Conservation (phyloP, 441 rosid genomes). For the Sinapis alba region DNA sequence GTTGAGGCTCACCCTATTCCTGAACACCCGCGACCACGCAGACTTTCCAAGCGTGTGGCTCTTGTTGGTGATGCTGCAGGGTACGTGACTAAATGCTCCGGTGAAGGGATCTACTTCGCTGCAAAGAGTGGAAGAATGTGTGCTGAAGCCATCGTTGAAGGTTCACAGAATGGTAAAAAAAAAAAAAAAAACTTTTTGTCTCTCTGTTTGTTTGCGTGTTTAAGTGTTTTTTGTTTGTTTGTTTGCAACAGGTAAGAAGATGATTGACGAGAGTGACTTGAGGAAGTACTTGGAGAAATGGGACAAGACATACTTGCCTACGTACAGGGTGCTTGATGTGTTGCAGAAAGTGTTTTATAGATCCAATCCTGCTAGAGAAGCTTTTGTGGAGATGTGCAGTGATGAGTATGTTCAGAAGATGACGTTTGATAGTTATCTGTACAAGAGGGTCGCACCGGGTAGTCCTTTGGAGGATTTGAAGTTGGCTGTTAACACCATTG, state of each 20-base stretch:
- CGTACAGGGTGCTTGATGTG: constrained; percentile 87
- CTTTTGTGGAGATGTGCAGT: constrained; percentile 89
- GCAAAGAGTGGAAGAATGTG: constrained; percentile 98
- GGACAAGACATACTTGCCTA: constrained; percentile 95
- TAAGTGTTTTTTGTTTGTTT: background rate
- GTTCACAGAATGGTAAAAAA: constrained; percentile 65
- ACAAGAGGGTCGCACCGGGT: constrained; percentile 84
- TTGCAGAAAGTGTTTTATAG: constrained; percentile 89
- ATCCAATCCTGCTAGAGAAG: constrained; percentile 89
- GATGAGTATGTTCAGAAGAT: constrained; percentile 96
- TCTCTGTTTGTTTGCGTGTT: background rate
- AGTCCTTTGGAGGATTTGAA: constrained; percentile 86
- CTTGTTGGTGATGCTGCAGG: constrained; percentile 93
- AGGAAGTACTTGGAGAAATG: constrained; percentile 94
- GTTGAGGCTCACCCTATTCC: constrained; percentile 96
- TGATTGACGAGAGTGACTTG: constrained; percentile 89
- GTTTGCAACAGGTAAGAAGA: constrained; percentile 48
- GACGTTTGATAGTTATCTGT: constrained; percentile 91
- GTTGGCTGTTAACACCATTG: constrained; percentile 86
- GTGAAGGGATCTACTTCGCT: constrained; percentile 92
- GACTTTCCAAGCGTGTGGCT: constrained; percentile 68
- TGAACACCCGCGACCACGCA: constrained; percentile 81
- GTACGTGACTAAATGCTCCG: constrained; percentile 87
- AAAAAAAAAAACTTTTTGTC: background rate
- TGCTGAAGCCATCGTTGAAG: constrained; percentile 85